Base-by-base conservation (phyloP, 495 filamentous ascomycete genomes). In the Filosporella fistucella region DNA sequence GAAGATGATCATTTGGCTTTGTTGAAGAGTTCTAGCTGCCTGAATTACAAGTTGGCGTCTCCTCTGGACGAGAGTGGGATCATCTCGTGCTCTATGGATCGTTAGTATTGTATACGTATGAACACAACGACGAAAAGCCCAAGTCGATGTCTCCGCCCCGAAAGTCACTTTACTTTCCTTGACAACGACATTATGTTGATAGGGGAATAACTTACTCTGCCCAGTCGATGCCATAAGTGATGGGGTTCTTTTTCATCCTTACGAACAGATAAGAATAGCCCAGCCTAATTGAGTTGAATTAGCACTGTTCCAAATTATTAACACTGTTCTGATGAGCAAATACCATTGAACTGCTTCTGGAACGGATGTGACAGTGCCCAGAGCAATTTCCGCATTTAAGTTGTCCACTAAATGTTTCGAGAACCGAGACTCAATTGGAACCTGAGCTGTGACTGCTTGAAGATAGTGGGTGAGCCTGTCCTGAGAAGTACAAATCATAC, bases 1-100 rank as follows among this genome's bases (percentile, higher is more conserved):
- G 71, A 91, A 97, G 33, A 97, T 94, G 54, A 99, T 91, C 93
- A 99, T 99, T 62, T 97, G 94, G 55, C 84, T 94, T 57, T 89
- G 76, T 54, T 93, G 89, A 25, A 99, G 71, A 2, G 85, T 83
- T 17, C 80, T 73, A 2, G 93, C 94, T 26, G 93, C 94, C 51
- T 91, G 80, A 42, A 95, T 87, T 45, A 94, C 82, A 43, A 97
- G 68, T 34, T 93, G 78, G 14, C 89, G 74, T 51, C 93, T 76
- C 57, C 91, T 76, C 57, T 88, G 81, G 3, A 95, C 84, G 40
- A 99, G 71, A 43, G 78, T 76, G 13, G 89, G 90, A 59, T 99
- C 93, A 56, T 96, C 84, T 17, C 78, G 72, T 29, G 85, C 84
- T 38, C 35, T 38, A 38, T 3, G n/a, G 18, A 38, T 21, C 8